phyloP scores from a whole-genome alignment of 106 monocot species.

The Alisma plantagoaquatica region DNA sequence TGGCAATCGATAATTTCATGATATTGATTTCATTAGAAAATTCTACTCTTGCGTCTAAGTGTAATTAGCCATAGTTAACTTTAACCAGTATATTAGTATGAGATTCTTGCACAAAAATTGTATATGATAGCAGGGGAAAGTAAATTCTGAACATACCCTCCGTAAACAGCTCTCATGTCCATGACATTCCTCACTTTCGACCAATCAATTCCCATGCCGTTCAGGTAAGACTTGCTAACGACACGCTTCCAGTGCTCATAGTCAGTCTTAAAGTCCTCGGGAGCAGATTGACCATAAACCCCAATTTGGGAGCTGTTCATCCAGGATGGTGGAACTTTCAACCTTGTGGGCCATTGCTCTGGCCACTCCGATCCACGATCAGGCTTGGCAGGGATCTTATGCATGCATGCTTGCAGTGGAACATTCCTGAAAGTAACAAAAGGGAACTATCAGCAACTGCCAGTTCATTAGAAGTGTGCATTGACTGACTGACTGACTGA shows the following conservation, averaged over 20 bases:
- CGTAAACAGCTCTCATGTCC: conserved; percentile 91
- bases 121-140: too few species aligned
- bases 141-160: conserved; percentile 56
- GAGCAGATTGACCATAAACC: conserved; percentile 73
- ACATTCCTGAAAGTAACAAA: too few species aligned
- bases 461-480: too few species aligned
- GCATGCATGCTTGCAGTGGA: conserved; percentile 62
- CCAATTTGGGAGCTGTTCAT: conserved; percentile 51
- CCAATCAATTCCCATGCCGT: conserved; percentile 81
- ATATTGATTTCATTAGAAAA: too few species aligned
- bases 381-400: conserved; percentile 36
- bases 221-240: conserved; percentile 54
- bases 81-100: too few species aligned
- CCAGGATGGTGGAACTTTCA: conserved; percentile 60
- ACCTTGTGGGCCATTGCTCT: conserved; percentile 53
- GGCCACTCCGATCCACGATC: conserved; percentile 69
- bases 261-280: conserved; percentile 54
- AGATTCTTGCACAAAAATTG: too few species aligned
- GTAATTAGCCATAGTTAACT: too few species aligned
- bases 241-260: conserved; percentile 69
- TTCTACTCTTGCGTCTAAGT: too few species aligned
- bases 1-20: too few species aligned
- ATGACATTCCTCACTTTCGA: conserved; percentile 73
- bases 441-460: too few species aligned
- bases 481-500: too few species aligned